Percentiles rank a stretch among this genome's conserved stretches.
Evolutionary conservation across 148 eudicot species (phyloP).

Genomic region (Vaccinium macrocarpon): DNA sequence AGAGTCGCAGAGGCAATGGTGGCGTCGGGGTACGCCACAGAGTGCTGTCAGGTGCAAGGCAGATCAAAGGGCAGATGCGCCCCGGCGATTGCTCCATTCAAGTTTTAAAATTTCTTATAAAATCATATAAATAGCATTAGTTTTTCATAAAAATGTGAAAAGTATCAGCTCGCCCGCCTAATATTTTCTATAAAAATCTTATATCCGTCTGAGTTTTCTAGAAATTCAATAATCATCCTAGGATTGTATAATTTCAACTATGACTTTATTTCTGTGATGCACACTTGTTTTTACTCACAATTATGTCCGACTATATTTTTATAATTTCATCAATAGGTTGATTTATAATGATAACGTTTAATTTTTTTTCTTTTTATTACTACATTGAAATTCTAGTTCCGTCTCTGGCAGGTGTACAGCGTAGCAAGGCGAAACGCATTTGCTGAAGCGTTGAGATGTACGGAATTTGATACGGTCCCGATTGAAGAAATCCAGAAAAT

Average conservation of each 20-base stretch:
- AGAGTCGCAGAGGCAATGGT: slow-evolving; percentile 53
- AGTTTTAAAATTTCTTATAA: too few relatives aligned
- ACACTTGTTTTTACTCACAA: too few relatives aligned
- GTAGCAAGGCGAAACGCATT: slow-evolving; percentile 42
- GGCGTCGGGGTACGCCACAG: slow-evolving; percentile 49
- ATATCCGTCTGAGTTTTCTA: too few relatives aligned
- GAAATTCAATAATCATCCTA: too few relatives aligned
- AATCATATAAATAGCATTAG: too few relatives aligned
- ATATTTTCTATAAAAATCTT: not conserved
- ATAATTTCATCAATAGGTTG: too few relatives aligned
- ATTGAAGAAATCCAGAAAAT: slow-evolving; percentile 61
- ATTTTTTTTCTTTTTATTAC: too few relatives aligned
- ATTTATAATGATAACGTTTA: not conserved
- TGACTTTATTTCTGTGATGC: not conserved
- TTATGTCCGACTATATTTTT: not conserved
- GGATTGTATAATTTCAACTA: too few relatives aligned
- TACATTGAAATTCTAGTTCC: not conserved
- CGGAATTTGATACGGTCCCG: slow-evolving; percentile 51
- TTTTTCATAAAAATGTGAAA: not conserved
- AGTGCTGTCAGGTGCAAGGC: slow-evolving; percentile 41
- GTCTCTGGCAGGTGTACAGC: slow-evolving; percentile 30
- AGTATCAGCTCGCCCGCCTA: too few relatives aligned
- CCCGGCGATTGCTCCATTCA: not conserved
- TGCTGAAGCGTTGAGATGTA: slow-evolving; percentile 33
- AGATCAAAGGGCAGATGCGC: not conserved